Base-by-base conservation (phyloP, 208 protist species). In the Leishmania gerbilli region DNA sequence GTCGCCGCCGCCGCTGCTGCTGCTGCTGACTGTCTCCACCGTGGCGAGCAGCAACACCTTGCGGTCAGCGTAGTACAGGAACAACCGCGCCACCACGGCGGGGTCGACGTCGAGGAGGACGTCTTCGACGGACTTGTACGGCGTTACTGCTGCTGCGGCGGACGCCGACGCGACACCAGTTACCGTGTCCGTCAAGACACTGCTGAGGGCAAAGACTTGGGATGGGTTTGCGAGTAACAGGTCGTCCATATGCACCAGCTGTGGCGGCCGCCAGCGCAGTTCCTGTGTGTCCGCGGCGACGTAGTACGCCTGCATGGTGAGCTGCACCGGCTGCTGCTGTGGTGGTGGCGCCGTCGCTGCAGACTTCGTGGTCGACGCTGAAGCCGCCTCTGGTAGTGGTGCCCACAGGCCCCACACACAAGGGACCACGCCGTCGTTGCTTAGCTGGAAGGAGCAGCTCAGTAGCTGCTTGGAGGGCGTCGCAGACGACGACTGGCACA, bases 381-480 rank as follows among this genome's bases (percentile, higher is more conserved):
- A 27, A 40, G 15, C 7, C 27, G n/a, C 42, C 67, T 69, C 37
- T 1, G 83, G 64, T n/a, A 75, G 78, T 17, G 81, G 79, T 15
- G 86, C 79, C 87, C 87, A 90, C 65, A 90, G 49, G 51, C 76
- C 62, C 87, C 87, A 90, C 77, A 88, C 84, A 79, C 87, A 90
- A 71, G 84, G 84, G 60, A 82, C 76, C 27, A 84, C 78, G 19
- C 81, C 84, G 58, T 90, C 87, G 84, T 90, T 90, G 79, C 84
- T 88, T 8, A 88, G 84, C 68, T 90, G 84, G 37, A 90, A 90
- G 42, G 83, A 79, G 53, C 76, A 83, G 71, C 79, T 84, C 55
- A 88, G 71, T 31, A 90, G 79, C 55, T 72, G 76, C 87, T 85
- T 85, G 47, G 82, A 65, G 74, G 67, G 79, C 64, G 56, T 51